Percentiles rank a stretch among this genome's conserved stretches.
phyloP scores from a whole-genome alignment of 306 rosid genomes.

The Prunus mongolica region DNA sequence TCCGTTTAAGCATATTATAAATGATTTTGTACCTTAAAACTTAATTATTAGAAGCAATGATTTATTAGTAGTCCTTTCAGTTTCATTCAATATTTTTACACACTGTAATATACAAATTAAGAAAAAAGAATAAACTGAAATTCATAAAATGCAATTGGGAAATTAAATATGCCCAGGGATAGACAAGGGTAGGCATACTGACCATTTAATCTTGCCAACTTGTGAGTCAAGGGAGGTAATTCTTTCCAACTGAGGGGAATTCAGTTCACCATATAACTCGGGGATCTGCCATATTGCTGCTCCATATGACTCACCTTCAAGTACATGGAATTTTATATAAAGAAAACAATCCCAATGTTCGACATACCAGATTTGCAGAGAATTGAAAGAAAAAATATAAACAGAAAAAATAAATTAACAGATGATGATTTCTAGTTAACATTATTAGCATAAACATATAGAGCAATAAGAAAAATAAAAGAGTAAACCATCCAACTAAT shows the following conservation, averaged over 20 bases:
- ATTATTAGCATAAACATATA: background rate
- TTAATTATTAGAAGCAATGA: background rate
- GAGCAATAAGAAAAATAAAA: background rate
- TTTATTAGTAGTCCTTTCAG: background rate
- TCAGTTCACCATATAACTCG: constrained; percentile 87
- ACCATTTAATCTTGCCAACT: constrained; percentile 84
- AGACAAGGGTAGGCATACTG: constrained; percentile 29
- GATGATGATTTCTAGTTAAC: background rate
- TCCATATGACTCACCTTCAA: constrained; percentile 78
- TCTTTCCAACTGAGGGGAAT: constrained; percentile 85
- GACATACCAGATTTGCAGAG: background rate
- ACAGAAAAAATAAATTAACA: background rate
- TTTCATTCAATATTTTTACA: background rate
- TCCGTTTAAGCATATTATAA: background rate
- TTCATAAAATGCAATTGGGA: background rate
- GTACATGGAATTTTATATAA: constrained; percentile 26
- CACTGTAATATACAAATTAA: background rate
- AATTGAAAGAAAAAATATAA: background rate
- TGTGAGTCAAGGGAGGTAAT: constrained; percentile 67
- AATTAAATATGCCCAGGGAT: background rate
- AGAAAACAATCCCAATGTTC: background rate
- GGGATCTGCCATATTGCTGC: constrained; percentile 99
- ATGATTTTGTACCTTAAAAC: background rate
- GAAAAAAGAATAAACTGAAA: background rate
- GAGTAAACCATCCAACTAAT: background rate